Evolutionary conservation across 345 rosid genomes (phyloP).

Genomic region (Aurinia saxatilis): DNA sequence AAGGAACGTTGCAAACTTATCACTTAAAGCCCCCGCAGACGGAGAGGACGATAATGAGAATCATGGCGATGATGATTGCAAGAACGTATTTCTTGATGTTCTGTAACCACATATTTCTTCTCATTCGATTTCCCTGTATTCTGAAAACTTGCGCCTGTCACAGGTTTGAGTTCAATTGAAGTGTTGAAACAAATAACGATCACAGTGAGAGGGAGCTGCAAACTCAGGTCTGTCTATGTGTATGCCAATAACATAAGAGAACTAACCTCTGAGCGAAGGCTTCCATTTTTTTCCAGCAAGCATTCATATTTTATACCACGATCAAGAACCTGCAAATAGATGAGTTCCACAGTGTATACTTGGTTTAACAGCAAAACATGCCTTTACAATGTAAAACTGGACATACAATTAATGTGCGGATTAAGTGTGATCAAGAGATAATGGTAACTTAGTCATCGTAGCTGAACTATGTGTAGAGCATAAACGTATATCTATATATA

Average conservation of each 20-base stretch:
- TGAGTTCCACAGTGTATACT: conserved; percentile 98
- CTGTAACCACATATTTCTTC: conserved; percentile 88
- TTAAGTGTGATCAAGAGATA: too few species aligned
- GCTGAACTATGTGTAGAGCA: too few species aligned
- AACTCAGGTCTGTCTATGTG: too few species aligned
- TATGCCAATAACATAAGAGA: too few species aligned
- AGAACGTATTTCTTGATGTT: conserved; percentile 93
- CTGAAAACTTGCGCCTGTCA: conserved; percentile 96
- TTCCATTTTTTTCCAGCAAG: conserved; percentile 89
- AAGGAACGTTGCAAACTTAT: conserved; percentile 7
- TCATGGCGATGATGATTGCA: conserved; percentile 60
- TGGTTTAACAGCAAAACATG: too few species aligned
- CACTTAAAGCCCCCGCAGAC: conserved; percentile 86
- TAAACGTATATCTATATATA: too few species aligned
- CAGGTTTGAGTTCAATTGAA: too few species aligned
- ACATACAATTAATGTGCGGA: too few species aligned
- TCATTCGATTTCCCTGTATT: conserved; percentile 75
- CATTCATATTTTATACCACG: conserved; percentile 89
- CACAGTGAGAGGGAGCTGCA: too few species aligned
- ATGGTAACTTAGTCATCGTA: too few species aligned
- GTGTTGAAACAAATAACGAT: too few species aligned
- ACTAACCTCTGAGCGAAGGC: conserved; percentile 84
- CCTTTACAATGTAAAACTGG: too few species aligned
- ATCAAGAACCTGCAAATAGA: conserved; percentile 93
- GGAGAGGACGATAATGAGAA: conserved; percentile 67